Evolutionary conservation across 108 stramenopile genomes (phyloP).

Genomic region (Nannochloropsis oceanica): DNA sequence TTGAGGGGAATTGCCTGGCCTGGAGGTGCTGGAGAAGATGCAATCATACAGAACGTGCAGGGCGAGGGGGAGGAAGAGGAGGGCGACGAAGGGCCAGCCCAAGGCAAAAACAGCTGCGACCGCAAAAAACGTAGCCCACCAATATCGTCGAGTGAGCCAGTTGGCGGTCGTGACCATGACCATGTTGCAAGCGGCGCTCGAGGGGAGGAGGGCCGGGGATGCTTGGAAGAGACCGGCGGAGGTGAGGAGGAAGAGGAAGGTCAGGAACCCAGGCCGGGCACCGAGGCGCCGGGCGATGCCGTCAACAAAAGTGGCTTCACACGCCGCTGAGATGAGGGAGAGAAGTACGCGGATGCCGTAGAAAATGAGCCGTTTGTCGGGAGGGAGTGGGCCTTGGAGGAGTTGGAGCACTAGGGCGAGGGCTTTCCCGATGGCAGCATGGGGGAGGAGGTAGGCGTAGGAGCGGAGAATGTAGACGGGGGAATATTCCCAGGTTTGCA

Average conservation of each 20-base stretch:
- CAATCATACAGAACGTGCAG: conserved; percentile 15
- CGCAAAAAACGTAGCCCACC: conserved; percentile 46
- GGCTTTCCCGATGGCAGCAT: conserved; percentile 27
- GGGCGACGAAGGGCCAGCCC: conserved; percentile 93
- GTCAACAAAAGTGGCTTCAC: background rate
- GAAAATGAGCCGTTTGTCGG: conserved; percentile 42
- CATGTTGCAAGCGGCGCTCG: conserved; percentile 48
- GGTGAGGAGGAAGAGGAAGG: conserved; percentile 36
- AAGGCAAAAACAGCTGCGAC: conserved; percentile 57
- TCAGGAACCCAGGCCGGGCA: background rate
- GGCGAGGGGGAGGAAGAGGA: conserved; percentile 74
- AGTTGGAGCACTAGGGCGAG: background rate
- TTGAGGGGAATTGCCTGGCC: background rate
- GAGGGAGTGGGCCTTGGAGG: background rate
- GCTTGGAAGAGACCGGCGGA: conserved; percentile 65
- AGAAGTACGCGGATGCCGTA: conserved; percentile 25
- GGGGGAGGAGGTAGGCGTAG: conserved; percentile 71
- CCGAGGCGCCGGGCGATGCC: conserved; percentile 12
- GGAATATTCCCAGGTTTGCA: conserved; percentile 92
- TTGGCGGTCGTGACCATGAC: conserved; percentile 40
- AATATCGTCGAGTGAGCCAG: conserved; percentile 39
- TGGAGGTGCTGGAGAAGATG: background rate
- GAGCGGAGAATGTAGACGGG: conserved; percentile 77
- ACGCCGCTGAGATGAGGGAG: background rate
- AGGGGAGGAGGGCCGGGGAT: conserved; percentile 61